Base-by-base conservation (phyloP, 1,284 basidiomycete genomes). In the Puccinia novopanici region DNA sequence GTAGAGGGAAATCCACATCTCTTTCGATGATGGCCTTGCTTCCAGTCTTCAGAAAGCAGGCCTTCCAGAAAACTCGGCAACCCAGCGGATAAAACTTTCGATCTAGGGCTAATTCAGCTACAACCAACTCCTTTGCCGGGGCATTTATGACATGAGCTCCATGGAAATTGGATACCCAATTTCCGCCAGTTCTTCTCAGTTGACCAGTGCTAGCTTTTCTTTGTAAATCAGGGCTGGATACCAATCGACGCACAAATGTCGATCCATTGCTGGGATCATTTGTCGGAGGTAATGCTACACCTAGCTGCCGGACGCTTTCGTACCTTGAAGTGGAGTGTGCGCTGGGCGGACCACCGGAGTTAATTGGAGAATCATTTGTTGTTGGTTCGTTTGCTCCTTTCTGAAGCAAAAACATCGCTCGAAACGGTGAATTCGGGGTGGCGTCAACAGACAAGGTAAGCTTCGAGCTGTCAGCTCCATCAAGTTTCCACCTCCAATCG, bases 41-140 rank as follows among this genome's bases (percentile, higher is more conserved):
- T 30, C 37, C 19, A 55, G 55, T 52, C 48, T 76, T 76, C 30
- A 76, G 27, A 71, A 76, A 75, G 37, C 48, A 52, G 37, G 61
- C 55, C 57, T 61, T 54, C 80, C 40, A 50, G 24, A n/a, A 65
- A 10, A 93, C 88, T 22, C 88, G 87, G 83, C 92, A 93, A 30
- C 92, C 92, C 75, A 88, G 88, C 0, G 89, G 89, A 86, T 92
- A 93, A 71, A 92, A 87, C 84, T 91, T 91, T 78, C 91, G 90
- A 86, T 93, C 92, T 19, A 93, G 88, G 27, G 93, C 88, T 40
- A 93, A 84, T 85, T 93, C 92, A 19, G 89, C 89, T 22, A 92
- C 89, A 27, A 92, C 85, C 74, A 92, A 86, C 84, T 93, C 91
- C 68, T 77, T 72, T 9, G 81, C 82, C 65, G 85, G 84, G 1